Conservation (phyloP, 305 asterid species). For the Fraxinus albicans region DNA sequence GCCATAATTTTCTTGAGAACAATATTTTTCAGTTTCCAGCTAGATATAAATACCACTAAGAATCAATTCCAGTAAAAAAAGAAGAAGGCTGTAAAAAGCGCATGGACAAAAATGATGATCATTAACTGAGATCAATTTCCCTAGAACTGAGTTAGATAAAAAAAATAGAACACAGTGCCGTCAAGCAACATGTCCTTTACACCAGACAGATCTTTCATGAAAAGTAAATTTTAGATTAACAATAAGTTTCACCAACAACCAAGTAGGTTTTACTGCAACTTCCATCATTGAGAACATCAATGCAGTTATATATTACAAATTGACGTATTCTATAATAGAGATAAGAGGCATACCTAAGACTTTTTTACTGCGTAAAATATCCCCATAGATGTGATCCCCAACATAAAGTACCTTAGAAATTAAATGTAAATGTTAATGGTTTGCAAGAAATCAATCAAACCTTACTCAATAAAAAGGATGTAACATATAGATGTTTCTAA, state of each 20-base stretch:
- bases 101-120: not conserved
- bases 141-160: not conserved
- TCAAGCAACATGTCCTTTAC: not conserved
- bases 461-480: not conserved
- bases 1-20: constrained; percentile 16
- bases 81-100: not conserved
- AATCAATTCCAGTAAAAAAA: not conserved
- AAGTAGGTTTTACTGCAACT: not conserved
- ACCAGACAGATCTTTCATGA: not conserved
- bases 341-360: constrained; percentile 67
- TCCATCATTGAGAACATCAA: not conserved
- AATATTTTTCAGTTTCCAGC: constrained; percentile 13
- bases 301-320: not conserved
- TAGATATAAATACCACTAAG: constrained; percentile 4
- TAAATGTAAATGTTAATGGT: constrained; percentile 6
- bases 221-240: not conserved
- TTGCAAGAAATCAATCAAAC: not conserved
- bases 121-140: not conserved
- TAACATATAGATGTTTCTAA: not conserved
- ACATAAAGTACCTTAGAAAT: constrained; percentile 81
- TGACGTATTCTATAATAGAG: not conserved
- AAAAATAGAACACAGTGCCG: not conserved
- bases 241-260: not conserved
- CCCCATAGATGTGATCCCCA: constrained; percentile 99
- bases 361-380: constrained; percentile 94